A percentile compares a stretch with the other conserved stretches of the same genome.
Evolutionary conservation across 768 basidiomycete genomes (phyloP).

Genomic region (Lactarius evosmus): DNA sequence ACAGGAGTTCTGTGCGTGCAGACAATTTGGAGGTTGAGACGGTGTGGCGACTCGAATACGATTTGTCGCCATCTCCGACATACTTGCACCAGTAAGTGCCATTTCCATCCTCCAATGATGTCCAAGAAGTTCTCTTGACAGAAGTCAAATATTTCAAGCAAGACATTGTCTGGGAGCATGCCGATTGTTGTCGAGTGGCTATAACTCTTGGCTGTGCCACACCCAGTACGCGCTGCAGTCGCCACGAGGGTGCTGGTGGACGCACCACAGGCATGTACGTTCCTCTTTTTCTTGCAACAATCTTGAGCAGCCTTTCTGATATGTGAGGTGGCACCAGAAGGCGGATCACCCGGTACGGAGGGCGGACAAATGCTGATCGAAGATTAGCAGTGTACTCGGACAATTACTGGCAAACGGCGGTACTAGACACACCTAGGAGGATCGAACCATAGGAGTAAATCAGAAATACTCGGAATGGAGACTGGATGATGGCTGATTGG

Average conservation of each 20-base stretch:
- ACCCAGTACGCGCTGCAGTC: too few relatives aligned
- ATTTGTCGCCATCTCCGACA: slow-evolving; percentile 2
- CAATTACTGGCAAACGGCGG: too few relatives aligned
- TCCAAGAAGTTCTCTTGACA: neutral
- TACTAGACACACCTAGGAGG: neutral
- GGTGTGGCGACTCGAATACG: neutral
- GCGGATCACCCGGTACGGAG: neutral
- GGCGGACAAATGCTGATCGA: neutral
- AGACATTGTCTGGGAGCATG: neutral
- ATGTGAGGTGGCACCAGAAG: neutral
- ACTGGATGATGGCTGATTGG: neutral
- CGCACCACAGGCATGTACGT: too few relatives aligned
- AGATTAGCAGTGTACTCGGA: neutral
- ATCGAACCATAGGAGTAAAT: neutral
- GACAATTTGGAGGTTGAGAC: neutral
- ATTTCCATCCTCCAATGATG: neutral
- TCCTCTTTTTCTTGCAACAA: too few relatives aligned
- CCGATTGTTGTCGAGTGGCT: neutral
- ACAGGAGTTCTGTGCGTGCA: neutral
- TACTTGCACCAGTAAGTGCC: neutral
- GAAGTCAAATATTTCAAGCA: neutral
- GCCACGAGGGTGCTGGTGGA: too few relatives aligned
- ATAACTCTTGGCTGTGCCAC: too few relatives aligned
- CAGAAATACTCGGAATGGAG: neutral
- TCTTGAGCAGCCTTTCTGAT: too few relatives aligned